phyloP scores from a whole-genome alignment of 371 early-diverging fungal species.

The Fennellomyces sp. region DNA sequence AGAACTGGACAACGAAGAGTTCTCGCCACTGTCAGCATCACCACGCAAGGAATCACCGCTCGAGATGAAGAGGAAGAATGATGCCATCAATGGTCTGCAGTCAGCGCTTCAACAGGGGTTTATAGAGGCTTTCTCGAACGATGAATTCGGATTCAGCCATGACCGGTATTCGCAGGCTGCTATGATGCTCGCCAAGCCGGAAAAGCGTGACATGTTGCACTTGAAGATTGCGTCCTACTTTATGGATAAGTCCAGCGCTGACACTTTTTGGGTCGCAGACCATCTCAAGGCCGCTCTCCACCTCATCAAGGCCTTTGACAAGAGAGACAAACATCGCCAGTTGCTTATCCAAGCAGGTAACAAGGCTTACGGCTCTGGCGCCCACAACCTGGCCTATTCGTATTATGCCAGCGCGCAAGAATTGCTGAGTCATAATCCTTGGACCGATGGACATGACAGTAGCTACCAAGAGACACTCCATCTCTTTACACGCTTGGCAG shows the following conservation, averaged over 20 bases:
- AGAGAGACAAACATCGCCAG: constrained; percentile 35
- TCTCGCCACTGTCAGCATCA: constrained; percentile 15
- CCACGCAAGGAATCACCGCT: constrained; percentile 16
- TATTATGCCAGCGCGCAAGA: constrained; percentile 40
- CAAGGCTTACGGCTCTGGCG: constrained; percentile 47
- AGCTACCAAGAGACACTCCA: constrained; percentile 45
- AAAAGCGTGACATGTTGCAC: constrained; percentile 30
- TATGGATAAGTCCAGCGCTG: constrained; percentile 30
- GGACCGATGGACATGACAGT: constrained; percentile 43
- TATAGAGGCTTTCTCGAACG: constrained; percentile 41
- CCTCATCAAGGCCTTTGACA: constrained; percentile 70
- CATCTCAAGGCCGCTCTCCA: constrained; percentile 81
- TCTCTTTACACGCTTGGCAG: constrained; percentile 42
- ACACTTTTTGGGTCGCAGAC: constrained; percentile 61
- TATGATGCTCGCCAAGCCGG: constrained; percentile 35
- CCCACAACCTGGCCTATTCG: constrained; percentile 38
- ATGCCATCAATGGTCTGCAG: constrained; percentile 51
- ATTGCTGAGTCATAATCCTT: constrained; percentile 33
- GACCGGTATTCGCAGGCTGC: constrained; percentile 53
- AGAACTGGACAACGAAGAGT: constrained; percentile 23
- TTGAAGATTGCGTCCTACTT: constrained; percentile 41
- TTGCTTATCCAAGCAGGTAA: constrained; percentile 40
- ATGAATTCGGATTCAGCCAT: constrained; percentile 48
- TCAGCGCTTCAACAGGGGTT: constrained; percentile 49
- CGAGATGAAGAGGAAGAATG: constrained; percentile 15